Evolutionary conservation across 208 protist genomes (phyloP).

Genomic region (Acanthamoeba quina): DNA sequence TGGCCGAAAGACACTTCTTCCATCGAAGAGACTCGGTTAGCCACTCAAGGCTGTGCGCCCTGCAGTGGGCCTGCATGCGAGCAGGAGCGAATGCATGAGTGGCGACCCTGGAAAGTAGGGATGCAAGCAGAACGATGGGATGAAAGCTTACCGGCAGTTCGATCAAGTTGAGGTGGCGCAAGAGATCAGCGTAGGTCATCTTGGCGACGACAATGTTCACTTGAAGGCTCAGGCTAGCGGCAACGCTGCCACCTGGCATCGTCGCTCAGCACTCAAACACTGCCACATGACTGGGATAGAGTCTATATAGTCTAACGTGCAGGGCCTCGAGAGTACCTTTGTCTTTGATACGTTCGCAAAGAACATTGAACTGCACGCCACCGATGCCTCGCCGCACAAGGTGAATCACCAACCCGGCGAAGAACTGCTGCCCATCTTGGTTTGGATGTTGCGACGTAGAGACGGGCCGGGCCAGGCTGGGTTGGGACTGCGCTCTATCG

Average conservation of each 20-base stretch:
- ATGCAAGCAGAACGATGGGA: not conserved
- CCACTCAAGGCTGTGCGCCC: constrained; percentile 48
- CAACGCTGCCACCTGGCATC: not conserved
- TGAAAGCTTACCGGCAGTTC: not conserved
- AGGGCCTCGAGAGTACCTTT: not conserved
- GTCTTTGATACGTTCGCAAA: constrained; percentile 59
- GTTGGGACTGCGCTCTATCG: not conserved
- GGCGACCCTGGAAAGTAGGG: not conserved
- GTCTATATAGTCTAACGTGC: not conserved
- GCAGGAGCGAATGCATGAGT: too few species aligned
- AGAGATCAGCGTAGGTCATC: not conserved
- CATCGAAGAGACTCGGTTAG: constrained; percentile 60
- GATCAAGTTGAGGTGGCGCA: not conserved
- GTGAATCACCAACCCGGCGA: not conserved
- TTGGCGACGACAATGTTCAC: constrained; percentile 11
- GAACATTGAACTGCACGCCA: constrained; percentile 60
- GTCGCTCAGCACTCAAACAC: too few species aligned
- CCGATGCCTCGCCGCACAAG: constrained; percentile 57
- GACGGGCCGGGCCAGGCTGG: not conserved
- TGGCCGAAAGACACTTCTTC: constrained; percentile 66
- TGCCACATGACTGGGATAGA: not conserved
- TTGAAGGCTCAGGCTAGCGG: not conserved
- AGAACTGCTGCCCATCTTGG: not conserved
- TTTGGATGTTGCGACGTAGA: not conserved
- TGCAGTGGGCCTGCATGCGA: not conserved